A percentile compares a stretch with the other conserved stretches of the same genome.
phyloP scores from a whole-genome alignment of 768 basidiomycete species.

The Lentinula sp. region DNA sequence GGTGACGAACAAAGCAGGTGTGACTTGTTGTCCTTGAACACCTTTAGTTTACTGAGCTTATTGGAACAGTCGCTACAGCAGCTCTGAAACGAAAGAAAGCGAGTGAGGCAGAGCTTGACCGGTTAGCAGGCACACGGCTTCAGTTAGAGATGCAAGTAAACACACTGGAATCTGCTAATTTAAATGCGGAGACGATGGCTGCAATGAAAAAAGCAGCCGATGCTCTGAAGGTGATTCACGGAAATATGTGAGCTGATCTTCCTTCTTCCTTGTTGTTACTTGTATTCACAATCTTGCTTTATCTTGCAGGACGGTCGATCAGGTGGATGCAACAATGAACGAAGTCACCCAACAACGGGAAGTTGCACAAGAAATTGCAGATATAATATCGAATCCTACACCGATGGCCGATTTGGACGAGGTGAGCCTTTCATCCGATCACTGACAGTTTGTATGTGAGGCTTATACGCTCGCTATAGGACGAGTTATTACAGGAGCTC shows the following conservation, averaged over 20 bases:
- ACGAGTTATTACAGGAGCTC: constrained; percentile 72
- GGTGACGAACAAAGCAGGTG: constrained; percentile 88
- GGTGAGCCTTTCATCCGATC: constrained; percentile 32
- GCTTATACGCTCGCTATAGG: constrained; percentile 35
- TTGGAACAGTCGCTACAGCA: constrained; percentile 66
- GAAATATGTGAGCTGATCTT: constrained; percentile 63
- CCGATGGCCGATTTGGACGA: constrained; percentile 61
- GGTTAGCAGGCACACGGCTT: constrained; percentile 76
- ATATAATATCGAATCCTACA: constrained; percentile 73
- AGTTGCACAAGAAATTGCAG: constrained; percentile 87
- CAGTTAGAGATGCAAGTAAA: constrained; percentile 97
- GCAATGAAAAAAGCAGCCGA: constrained; percentile 96
- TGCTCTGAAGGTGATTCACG: constrained; percentile 86
- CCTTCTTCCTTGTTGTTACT: not conserved
- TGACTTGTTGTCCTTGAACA: constrained; percentile 14
- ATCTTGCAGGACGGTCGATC: constrained; percentile 62
- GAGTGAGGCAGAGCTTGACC: constrained; percentile 80
- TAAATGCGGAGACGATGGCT: constrained; percentile 95
- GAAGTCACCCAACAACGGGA: constrained; percentile 87
- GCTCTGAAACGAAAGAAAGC: constrained; percentile 93
- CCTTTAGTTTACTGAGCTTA: constrained; percentile 1
- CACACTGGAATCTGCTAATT: constrained; percentile 94
- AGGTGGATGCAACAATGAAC: constrained; percentile 88
- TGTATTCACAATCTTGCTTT: not conserved
- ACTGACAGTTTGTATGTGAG: not conserved